Percentiles rank a stretch among this genome's conserved stretches.
Conservation (phyloP, 441 rosid species). For the Euphorbia celastroides region DNA sequence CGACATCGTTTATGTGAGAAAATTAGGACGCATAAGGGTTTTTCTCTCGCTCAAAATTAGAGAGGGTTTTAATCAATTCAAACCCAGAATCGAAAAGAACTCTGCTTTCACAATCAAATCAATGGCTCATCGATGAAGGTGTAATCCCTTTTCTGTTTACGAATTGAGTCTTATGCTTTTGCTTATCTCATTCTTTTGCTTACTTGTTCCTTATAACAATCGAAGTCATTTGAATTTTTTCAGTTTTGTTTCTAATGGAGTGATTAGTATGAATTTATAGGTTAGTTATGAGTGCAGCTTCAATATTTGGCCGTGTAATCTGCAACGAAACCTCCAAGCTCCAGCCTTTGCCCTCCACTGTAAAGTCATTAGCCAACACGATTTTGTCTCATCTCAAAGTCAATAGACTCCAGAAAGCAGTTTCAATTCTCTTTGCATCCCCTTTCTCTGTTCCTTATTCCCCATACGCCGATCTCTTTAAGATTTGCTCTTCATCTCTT, state of each 20-base stretch:
- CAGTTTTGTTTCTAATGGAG: too few species aligned
- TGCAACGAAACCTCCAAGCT: conserved; percentile 19
- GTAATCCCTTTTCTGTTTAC: too few species aligned
- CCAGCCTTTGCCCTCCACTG: conserved; percentile 12
- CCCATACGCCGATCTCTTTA: conserved; percentile 58
- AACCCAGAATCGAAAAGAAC: too few species aligned
- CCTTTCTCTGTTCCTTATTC: conserved; percentile 40
- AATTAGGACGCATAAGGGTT: too few species aligned
- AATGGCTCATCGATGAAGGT: too few species aligned
- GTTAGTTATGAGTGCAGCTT: conserved; percentile 27
- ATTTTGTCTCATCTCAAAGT: conserved; percentile 36
- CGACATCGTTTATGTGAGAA: too few species aligned
- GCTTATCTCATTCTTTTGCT: too few species aligned
- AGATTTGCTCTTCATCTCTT: conserved; percentile 39
- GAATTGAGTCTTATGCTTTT: too few species aligned
- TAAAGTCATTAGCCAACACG: conserved; percentile 26
- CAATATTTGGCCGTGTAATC: conserved; percentile 28
- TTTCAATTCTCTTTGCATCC: conserved; percentile 48
- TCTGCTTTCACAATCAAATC: too few species aligned
- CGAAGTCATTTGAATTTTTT: neutral
- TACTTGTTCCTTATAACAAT: neutral
- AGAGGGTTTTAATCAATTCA: too few species aligned
- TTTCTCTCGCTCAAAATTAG: too few species aligned
- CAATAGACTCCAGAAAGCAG: conserved; percentile 46
- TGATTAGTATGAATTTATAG: neutral